Percentiles rank a stretch among this genome's conserved stretches.
phyloP scores from a whole-genome alignment of 2,329 filamentous ascomycete genomes.

The Thielaviopsis cerberus region DNA sequence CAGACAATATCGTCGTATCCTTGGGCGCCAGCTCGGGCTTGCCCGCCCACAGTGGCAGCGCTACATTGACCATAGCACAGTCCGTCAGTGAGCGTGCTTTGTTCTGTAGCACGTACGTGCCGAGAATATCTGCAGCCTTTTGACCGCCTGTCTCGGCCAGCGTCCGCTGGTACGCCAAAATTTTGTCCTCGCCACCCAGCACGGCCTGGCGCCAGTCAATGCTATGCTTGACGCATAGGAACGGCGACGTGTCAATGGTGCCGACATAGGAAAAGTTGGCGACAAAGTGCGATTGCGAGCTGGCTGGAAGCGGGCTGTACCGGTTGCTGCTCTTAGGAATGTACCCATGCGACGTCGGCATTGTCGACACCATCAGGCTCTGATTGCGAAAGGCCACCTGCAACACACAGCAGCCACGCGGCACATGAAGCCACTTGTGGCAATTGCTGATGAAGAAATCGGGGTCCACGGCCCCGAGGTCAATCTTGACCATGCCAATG shows the following conservation, averaged over 20 bases:
- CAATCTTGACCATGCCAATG: constrained; percentile 57
- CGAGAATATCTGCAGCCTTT: constrained; percentile 40
- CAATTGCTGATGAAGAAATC: constrained; percentile 81
- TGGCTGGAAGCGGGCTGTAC: constrained; percentile 20
- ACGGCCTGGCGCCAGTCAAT: constrained; percentile 50
- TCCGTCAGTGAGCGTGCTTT: constrained; percentile 37
- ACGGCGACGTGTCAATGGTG: constrained; percentile 55
- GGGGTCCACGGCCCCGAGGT: constrained; percentile 47
- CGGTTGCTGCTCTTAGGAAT: constrained; percentile 22
- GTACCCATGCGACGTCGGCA: constrained; percentile 72
- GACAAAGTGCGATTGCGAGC: constrained; percentile 40
- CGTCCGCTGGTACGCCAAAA: constrained; percentile 42
- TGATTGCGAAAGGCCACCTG: constrained; percentile 67
- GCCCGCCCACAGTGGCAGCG: constrained; percentile 39
- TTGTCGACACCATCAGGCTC: constrained; percentile 48
- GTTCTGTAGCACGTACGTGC: constrained; percentile 57
- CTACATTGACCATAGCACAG: constrained; percentile 56
- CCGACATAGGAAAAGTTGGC: constrained; percentile 58
- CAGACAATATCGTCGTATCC: constrained; percentile 15
- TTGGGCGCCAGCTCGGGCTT: constrained; percentile 17
- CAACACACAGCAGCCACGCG: constrained; percentile 62
- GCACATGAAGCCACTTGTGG: constrained; percentile 78
- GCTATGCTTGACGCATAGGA: constrained; percentile 51
- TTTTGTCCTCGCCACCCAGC: constrained; percentile 55
- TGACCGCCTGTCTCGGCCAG: constrained; percentile 47